Evolutionary conservation across 257 asterid species (phyloP).

Genomic region (Solanum clarkiae): DNA sequence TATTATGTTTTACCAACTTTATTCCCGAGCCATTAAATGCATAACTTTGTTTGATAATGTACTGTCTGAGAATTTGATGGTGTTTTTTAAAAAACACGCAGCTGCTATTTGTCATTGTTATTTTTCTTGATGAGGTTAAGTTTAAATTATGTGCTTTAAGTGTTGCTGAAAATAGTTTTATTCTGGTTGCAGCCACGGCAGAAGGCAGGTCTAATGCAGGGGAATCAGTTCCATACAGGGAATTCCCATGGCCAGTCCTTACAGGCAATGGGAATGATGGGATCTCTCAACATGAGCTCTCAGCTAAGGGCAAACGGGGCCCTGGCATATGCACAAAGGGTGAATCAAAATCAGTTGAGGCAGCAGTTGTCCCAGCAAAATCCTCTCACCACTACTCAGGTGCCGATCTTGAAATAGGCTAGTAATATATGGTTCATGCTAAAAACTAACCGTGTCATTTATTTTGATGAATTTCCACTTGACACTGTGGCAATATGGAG

Average conservation of each 20-base stretch:
- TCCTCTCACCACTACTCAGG: slow-evolving; percentile 63
- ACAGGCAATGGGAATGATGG: slow-evolving; percentile 70
- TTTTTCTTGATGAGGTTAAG: neutral
- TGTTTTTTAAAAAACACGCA: neutral
- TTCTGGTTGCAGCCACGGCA: slow-evolving; percentile 69
- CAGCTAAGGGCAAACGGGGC: slow-evolving; percentile 62
- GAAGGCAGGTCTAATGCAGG: slow-evolving; percentile 66
- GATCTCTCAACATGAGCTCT: slow-evolving; percentile 47
- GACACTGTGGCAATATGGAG: neutral
- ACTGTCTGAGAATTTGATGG: neutral
- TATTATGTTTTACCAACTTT: neutral
- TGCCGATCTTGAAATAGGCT: slow-evolving; percentile 4
- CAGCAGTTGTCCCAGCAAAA: slow-evolving; percentile 71
- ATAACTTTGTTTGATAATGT: neutral
- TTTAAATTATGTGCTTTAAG: neutral
- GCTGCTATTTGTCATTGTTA: neutral
- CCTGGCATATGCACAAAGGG: slow-evolving; percentile 34
- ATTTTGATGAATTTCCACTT: neutral
- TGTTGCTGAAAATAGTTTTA: slow-evolving; percentile 10
- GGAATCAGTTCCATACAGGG: slow-evolving; percentile 69
- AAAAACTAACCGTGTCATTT: neutral
- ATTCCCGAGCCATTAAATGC: neutral
- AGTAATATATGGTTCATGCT: neutral
- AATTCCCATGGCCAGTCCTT: slow-evolving; percentile 72
- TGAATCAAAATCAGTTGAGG: slow-evolving; percentile 47